Base-by-base conservation (phyloP, 148 eudicot genomes). In the Fallopia convolvulus region DNA sequence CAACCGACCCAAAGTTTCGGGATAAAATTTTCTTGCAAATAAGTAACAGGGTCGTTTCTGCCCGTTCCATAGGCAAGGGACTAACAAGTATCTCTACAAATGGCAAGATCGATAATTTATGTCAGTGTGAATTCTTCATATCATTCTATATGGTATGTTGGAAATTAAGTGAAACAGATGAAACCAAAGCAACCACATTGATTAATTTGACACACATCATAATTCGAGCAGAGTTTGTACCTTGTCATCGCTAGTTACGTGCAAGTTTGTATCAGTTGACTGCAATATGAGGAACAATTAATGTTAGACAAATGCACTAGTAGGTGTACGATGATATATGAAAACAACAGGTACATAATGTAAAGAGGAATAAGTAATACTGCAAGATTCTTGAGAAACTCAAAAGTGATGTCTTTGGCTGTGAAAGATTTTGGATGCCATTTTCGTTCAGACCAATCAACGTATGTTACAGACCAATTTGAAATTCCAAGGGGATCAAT, bases 391-490 rank as follows among this genome's bases (percentile, higher is more conserved):
- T 82, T 88, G 75, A 96, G 61, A 68, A 96, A 90, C 81, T 87
- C 88, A 76, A 78, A 82, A 48, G 90, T 85, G 56, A 91, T 77
- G 76, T 96, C 99, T 72, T 83, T 83, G 58, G 87, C 84, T 73
- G 83, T 79, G 78, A 93, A 96, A 46, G 98, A 87, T 81, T 87
- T 96, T 9, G 99, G 99, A 88, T 96, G 99, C 99, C 99, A 96
- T 86, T 96, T 96, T 53, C 90, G 89, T 79, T 96, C 99, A 50
- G 99, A 93, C 99, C 98, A 93, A 73, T 73, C 75, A 6, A 73
- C 75, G 44, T 20, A 73, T 20, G 75, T 73, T 13, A 73, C 75
- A 46, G 75, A 73, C 50, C 75, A 48, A 73, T 73, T 73, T 21
- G 75, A 44, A 46, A 73, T 48, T 13, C 75, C 75, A 14, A 8